phyloP scores from a whole-genome alignment of 495 filamentous ascomycete genomes.

The Trichoderma orchidacearum region DNA sequence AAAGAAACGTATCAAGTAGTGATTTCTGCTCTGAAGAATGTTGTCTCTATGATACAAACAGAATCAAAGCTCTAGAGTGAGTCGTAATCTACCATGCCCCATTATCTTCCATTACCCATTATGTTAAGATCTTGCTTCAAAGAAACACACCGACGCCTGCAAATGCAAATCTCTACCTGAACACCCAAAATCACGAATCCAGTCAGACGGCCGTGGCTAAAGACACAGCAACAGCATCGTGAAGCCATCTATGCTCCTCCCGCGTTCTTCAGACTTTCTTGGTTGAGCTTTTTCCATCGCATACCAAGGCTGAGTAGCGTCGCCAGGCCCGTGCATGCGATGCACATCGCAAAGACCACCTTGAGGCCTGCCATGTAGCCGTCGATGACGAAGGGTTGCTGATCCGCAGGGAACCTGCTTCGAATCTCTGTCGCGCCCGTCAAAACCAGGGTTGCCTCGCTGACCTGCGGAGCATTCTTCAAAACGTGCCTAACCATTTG shows the following conservation, averaged over 20 bases:
- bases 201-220: too few species aligned
- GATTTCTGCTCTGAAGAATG: too few species aligned
- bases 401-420: constrained; percentile 19
- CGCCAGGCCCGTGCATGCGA: constrained; percentile 15
- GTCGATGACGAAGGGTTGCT: constrained; percentile 28
- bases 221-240: too few species aligned
- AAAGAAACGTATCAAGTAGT: too few species aligned
- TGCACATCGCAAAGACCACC: constrained; percentile 21
- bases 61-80: too few species aligned
- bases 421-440: constrained; percentile 40
- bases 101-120: background rate
- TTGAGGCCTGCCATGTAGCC: constrained; percentile 42
- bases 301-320: constrained; percentile 4
- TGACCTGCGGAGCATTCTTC: constrained; percentile 23
- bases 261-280: constrained; percentile 2
- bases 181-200: too few species aligned
- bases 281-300: constrained; percentile 5
- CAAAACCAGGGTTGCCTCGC: constrained; percentile 23
- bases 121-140: background rate
- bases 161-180: background rate
- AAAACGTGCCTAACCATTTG: constrained; percentile 20
- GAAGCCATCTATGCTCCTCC: background rate
- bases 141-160: background rate
- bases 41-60: too few species aligned
- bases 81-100: too few species aligned